Evolutionary conservation across 2,329 filamentous ascomycete genomes (phyloP).

Genomic region (Aspergillus niger): DNA sequence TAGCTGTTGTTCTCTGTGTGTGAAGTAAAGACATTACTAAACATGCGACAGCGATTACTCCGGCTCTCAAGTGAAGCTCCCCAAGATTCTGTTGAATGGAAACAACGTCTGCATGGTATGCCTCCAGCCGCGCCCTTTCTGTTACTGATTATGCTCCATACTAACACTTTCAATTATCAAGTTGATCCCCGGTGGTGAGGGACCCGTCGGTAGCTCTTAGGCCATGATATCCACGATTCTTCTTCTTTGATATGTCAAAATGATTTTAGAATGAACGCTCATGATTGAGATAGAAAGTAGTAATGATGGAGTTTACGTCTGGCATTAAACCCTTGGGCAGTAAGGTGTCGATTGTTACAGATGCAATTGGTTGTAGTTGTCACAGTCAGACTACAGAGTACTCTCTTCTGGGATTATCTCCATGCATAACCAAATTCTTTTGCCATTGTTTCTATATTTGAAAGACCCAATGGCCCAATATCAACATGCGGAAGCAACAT

Average conservation of each 20-base stretch:
- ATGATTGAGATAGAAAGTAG: conserved; percentile 22
- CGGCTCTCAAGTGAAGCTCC: conserved; percentile 81
- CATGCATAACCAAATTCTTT: too few relatives aligned
- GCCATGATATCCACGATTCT: conserved; percentile 16
- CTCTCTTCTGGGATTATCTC: too few relatives aligned
- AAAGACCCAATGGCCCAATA: too few relatives aligned
- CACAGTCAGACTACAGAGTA: too few relatives aligned
- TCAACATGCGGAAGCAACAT: too few relatives aligned
- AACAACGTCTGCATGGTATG: conserved; percentile 99
- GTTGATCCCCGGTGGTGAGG: conserved; percentile 78
- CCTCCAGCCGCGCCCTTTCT: background rate
- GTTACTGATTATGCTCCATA: background rate
- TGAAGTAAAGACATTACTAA: conserved; percentile 20
- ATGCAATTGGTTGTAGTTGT: too few relatives aligned
- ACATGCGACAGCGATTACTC: conserved; percentile 72
- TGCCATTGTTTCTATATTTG: too few relatives aligned
- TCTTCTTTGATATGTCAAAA: conserved; percentile 15
- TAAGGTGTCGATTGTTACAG: too few relatives aligned
- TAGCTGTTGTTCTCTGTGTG: background rate
- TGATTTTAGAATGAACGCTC: conserved; percentile 18
- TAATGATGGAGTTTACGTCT: conserved; percentile 5
- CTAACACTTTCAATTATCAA: conserved; percentile 35
- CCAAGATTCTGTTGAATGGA: conserved; percentile 93
- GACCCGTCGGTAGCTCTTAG: conserved; percentile 53
- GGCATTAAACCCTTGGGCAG: background rate